These are phyloP conservation scores for Chloris gayana DNA, from an alignment of 176 grass and related monocot genomes.

Conservation along the genomic window DNA sequence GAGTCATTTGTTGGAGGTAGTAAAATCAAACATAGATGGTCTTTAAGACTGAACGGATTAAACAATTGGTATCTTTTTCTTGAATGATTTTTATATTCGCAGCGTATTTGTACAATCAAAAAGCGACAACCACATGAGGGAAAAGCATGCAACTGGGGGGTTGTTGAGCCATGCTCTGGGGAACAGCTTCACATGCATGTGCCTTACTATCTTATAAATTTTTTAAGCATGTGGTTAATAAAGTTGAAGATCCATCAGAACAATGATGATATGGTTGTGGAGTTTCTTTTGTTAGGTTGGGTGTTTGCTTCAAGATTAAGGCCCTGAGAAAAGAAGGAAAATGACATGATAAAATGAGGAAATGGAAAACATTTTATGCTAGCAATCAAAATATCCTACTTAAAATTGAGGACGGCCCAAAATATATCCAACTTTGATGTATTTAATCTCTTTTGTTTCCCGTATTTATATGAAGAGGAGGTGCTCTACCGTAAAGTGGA, in stretches of 20 bases:
- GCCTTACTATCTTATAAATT: slow-evolving; percentile 6
- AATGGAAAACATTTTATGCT: slow-evolving; percentile 21
- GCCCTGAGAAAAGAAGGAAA: slow-evolving; percentile 37
- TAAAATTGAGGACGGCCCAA: neutral
- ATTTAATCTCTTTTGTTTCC: neutral
- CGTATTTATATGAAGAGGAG: neutral
- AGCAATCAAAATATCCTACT: neutral
- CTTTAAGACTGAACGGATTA: neutral
- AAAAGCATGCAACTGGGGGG: slow-evolving; percentile 20
- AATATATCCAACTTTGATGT: neutral
- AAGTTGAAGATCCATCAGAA: slow-evolving; percentile 29
- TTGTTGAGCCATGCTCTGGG: slow-evolving; percentile 40
- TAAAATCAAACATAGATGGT: neutral
- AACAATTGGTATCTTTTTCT: neutral
- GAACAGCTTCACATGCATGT: slow-evolving; percentile 26
- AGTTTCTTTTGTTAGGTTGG: slow-evolving; percentile 37
- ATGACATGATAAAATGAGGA: slow-evolving; percentile 28
- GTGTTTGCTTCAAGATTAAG: slow-evolving; percentile 57
- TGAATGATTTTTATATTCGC: neutral
- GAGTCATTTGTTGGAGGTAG: too few species aligned
- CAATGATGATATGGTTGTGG: slow-evolving; percentile 29
- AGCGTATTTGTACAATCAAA: neutral
- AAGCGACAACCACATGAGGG: slow-evolving; percentile 23
- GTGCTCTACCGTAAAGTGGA: neutral
- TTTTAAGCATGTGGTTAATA: slow-evolving; percentile 26